Evolutionary conservation across 495 filamentous ascomycete genomes (phyloP).

Genomic region (Hypoxylon fragiforme): DNA sequence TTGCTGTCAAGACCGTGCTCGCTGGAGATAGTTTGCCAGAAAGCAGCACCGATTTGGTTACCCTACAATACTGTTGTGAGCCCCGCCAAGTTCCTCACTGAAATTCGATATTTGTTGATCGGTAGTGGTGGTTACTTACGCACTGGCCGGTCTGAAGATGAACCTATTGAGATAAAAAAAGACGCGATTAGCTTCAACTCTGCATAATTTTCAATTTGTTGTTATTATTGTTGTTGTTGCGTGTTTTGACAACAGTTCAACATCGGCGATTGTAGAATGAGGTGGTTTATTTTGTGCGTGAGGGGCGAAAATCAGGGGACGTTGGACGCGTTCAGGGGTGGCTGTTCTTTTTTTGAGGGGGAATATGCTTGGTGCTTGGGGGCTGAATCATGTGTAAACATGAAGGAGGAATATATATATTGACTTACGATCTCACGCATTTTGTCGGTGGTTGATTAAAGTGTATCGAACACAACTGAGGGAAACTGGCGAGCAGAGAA

Average conservation of each 20-base stretch:
- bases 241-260: not conserved
- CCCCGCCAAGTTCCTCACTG: constrained; percentile 31
- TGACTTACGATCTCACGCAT: constrained; percentile 94
- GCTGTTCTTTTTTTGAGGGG: not conserved
- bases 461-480: constrained; percentile 30
- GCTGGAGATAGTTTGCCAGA: constrained; percentile 98
- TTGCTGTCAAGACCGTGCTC: constrained; percentile 98
- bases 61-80: constrained; percentile 61
- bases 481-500: constrained; percentile 32
- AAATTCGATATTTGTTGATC: constrained; percentile 16
- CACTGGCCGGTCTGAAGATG: constrained; percentile 99
- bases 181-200: constrained; percentile 40
- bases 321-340: constrained; percentile 66
- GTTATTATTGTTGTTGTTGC: not conserved
- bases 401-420: constrained; percentile 31
- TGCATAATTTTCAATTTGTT: no score
- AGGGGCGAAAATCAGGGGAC: constrained; percentile 46
- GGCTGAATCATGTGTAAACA: constrained; percentile 71
- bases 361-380: constrained; percentile 56
- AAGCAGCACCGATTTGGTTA: constrained; percentile 99
- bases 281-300: constrained; percentile 17
- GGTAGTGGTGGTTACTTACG: constrained; percentile 62
- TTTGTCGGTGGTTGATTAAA: constrained; percentile 47
- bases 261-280: not conserved
- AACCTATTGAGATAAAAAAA: constrained; percentile 63